A percentile compares a stretch with the other conserved stretches of the same genome.
phyloP scores from a whole-genome alignment of 257 asterid genomes.

The Solanum clarkiae region DNA sequence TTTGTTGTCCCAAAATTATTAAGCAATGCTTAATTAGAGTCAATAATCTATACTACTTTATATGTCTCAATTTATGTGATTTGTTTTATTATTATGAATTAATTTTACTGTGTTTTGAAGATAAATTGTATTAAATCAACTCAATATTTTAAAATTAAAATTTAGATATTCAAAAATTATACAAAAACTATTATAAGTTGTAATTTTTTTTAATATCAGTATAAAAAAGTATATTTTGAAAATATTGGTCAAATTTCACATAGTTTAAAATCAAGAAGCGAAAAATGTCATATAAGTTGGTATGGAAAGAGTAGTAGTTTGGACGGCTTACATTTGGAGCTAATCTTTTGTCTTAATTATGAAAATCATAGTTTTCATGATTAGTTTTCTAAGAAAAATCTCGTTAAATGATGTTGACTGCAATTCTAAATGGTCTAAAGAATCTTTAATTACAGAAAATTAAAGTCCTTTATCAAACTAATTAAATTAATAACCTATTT shows the following conservation, averaged over 20 bases:
- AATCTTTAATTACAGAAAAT: background rate
- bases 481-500: background rate
- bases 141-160: background rate
- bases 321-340: background rate
- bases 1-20: background rate
- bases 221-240: background rate
- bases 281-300: background rate
- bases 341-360: background rate
- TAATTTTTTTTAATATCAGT: background rate
- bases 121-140: background rate
- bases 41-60: too few relatives aligned
- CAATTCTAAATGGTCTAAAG: background rate
- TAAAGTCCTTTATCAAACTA: background rate
- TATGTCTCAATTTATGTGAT: background rate
- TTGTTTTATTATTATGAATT: background rate
- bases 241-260: background rate
- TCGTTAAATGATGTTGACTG: background rate
- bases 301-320: background rate
- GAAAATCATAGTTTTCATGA: background rate
- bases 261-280: background rate
- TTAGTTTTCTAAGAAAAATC: background rate
- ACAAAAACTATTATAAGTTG: background rate
- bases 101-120: background rate
- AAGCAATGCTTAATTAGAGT: background rate
- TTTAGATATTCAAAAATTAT: background rate